These are phyloP conservation scores for Mucuna pruriens DNA, from an alignment of 306 rosid genomes.

Conservation along the genomic window DNA sequence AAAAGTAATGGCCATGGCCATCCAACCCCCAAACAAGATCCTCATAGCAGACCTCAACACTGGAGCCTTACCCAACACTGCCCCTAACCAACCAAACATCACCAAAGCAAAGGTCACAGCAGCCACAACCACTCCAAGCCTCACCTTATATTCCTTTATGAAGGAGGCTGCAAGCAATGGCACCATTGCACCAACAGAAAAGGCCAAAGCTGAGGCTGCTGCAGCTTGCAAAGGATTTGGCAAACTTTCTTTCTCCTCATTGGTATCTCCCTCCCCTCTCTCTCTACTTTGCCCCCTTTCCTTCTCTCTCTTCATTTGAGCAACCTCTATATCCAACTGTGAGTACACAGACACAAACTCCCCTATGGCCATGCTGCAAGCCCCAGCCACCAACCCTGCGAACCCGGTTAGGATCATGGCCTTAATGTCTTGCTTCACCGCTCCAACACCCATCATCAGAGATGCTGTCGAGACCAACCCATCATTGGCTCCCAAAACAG, in stretches of 20 bases:
- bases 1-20: constrained; percentile 88
- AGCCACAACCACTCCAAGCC: constrained; percentile 63
- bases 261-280: constrained; percentile 10
- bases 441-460: constrained; percentile 94
- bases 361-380: constrained; percentile 97
- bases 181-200: constrained; percentile 83
- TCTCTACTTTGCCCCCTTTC: constrained; percentile 21
- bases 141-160: constrained; percentile 63
- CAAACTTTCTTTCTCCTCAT: constrained; percentile 51
- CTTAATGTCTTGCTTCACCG: constrained; percentile 79
- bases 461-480: constrained; percentile 95
- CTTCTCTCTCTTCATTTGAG: constrained; percentile 72
- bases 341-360: constrained; percentile 96
- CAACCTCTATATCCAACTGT: constrained; percentile 78
- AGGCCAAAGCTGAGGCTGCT: constrained; percentile 83
- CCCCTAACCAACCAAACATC: constrained; percentile 82
- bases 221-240: constrained; percentile 95
- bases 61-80: constrained; percentile 72
- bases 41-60: constrained; percentile 53
- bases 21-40: constrained; percentile 89
- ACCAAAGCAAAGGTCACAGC: constrained; percentile 74
- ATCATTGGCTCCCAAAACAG: constrained; percentile 92
- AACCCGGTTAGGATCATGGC: constrained; percentile 89
- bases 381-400: constrained; percentile 88
- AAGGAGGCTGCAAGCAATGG: constrained; percentile 88